Base-by-base conservation (phyloP, 2,329 filamentous ascomycete genomes). In the Fusarium clavum region DNA sequence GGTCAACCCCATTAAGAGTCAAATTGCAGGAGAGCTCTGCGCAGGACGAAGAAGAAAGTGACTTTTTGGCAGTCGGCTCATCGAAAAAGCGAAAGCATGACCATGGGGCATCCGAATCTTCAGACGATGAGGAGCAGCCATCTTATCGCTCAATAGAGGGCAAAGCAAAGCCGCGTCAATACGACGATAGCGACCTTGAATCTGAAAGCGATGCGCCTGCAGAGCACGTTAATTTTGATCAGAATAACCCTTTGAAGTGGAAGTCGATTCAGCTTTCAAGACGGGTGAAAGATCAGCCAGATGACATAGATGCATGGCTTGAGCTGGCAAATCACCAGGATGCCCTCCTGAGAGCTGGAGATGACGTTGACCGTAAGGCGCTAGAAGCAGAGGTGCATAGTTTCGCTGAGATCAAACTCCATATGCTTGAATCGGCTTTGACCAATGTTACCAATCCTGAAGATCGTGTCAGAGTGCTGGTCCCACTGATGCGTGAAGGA, bases 321-420 rank as follows among this genome's bases (percentile, higher is more conserved):
- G 85, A 88, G 40, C 84, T 98, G n/a, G 91, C 95, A 47, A 82
- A 89, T 10, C 90, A 97, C 65, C 95, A 98, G 80, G 89, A 94
- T 66, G 78, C 80, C 4, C 83, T 97, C 58, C 81, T 95, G 44
- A 82, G 82, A 54, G 81, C 83, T 25, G 83, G 83, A 27, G 80
- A 84, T 24, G 80, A 79, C 45, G 76, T 75, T 64, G 82, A 81
- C 75, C 84, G 76, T 44, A 83, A 79, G 41, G 78, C 75, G 30
- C 90, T 88, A 0, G 81, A 83, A 29, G 87, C 90, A 5, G 92
- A 96, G 75, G 82, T 83, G 53, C 86, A 86, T 66, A 91, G 91
- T 67, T 88, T 93, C 57, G 90, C 93, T 6, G 91, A 96, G 69
- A 89, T 97, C 58, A 95, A 93, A 70, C 81, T 97, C 4, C 89